Evolutionary conservation across 1,284 basidiomycete genomes (phyloP).

Genomic region (Coniophora puteana): DNA sequence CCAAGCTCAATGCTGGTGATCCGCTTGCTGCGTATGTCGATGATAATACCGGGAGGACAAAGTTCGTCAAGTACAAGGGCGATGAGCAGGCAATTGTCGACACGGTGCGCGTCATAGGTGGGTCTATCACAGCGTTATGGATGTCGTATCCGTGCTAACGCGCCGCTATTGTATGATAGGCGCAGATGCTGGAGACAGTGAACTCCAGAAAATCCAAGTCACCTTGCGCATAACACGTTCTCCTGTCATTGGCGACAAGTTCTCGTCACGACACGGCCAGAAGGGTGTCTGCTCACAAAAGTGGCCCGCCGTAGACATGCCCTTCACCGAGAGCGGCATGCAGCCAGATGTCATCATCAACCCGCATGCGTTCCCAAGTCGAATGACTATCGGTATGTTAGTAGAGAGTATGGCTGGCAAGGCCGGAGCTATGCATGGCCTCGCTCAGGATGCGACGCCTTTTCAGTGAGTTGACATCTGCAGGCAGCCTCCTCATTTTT

Average conservation of each 20-base stretch:
- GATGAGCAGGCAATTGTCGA: constrained; percentile 93
- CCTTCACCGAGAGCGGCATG: constrained; percentile 97
- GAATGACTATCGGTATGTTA: constrained; percentile 99
- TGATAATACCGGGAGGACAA: constrained; percentile 81
- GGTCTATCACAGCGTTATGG: constrained; percentile 17
- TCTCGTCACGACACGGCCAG: constrained; percentile 97
- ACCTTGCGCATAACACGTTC: constrained; percentile 92
- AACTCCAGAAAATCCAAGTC: constrained; percentile 92
- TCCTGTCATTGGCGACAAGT: constrained; percentile 99
- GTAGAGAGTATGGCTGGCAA: constrained; percentile 99
- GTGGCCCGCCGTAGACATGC: constrained; percentile 98
- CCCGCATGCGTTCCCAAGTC: constrained; percentile 98
- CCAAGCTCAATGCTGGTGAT: constrained; percentile 71
- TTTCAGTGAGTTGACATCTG: constrained; percentile 69
- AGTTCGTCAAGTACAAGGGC: constrained; percentile 94
- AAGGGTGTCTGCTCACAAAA: constrained; percentile 99
- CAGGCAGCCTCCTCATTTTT: constrained; percentile 4
- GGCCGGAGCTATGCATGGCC: constrained; percentile 96
- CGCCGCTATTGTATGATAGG: constrained; percentile 39
- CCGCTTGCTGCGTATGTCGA: constrained; percentile 86
- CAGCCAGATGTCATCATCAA: constrained; percentile 99
- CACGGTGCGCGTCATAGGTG: constrained; percentile 88
- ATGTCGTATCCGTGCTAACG: constrained; percentile 6
- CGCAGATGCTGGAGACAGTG: constrained; percentile 81
- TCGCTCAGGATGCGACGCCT: constrained; percentile 97